Conservation (phyloP, 768 basidiomycete genomes). For the Saitozyma sp. region DNA sequence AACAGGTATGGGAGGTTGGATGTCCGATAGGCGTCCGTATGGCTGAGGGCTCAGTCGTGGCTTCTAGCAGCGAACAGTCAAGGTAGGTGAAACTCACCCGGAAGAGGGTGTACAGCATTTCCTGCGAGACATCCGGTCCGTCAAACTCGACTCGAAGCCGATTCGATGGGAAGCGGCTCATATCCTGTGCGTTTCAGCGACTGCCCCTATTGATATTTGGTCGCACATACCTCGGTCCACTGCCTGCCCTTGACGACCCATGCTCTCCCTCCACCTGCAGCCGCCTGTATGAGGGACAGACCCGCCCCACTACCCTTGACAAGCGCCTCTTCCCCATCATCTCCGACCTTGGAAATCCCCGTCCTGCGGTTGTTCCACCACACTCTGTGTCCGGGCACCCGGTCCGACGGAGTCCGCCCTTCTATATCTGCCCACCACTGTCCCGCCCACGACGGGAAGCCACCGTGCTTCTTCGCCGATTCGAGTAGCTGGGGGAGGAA, state of each 20-base stretch:
- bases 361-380: conserved; percentile 14
- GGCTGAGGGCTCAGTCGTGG: conserved; percentile 57
- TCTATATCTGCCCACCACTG: conserved; percentile 36
- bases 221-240: conserved; percentile 45
- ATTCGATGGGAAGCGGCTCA: conserved; percentile 74
- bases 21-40: conserved; percentile 74
- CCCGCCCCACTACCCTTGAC: conserved; percentile 37
- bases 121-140: conserved; percentile 81
- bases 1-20: conserved; percentile 63
- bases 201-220: neutral
- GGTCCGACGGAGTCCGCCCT: neutral
- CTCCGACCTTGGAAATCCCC: conserved; percentile 9
- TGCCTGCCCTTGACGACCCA: conserved; percentile 52
- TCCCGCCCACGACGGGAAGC: conserved; percentile 50
- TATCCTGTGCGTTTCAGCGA: conserved; percentile 61
- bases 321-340: conserved; percentile 16
- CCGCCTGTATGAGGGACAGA: conserved; percentile 25
- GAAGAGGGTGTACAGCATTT: conserved; percentile 72
- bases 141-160: conserved; percentile 79
- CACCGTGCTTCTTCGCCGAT: conserved; percentile 39
- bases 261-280: conserved; percentile 41
- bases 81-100: conserved; percentile 59
- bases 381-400: conserved; percentile 35
- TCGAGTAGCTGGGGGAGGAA: conserved; percentile 43
- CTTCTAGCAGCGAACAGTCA: neutral